These are phyloP conservation scores for Acer saccharum DNA, from an alignment of 345 rosid genomes.

Conservation along the genomic window DNA sequence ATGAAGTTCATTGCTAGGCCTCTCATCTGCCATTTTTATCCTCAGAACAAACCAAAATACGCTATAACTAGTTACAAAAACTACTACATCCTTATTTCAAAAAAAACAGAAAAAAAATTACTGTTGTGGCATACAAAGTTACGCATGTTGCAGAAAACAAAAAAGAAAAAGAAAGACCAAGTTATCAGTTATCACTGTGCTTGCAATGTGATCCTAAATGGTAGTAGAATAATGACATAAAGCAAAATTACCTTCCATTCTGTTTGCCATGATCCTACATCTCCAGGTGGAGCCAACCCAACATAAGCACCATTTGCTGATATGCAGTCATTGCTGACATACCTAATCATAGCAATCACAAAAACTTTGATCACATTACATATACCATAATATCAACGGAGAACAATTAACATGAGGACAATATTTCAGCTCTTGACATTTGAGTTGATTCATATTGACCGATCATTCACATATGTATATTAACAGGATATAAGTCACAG, in stretches of 20 bases:
- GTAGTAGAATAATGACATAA: not conserved
- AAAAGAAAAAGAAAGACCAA: not conserved
- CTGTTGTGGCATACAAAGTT: not conserved
- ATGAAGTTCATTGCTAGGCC: not conserved
- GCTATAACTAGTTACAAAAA: conserved; percentile 5
- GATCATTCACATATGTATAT: not conserved
- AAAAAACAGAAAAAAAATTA: not conserved
- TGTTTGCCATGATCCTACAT: conserved; percentile 69
- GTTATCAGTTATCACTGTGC: not conserved
- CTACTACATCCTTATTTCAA: not conserved
- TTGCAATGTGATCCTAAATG: not conserved
- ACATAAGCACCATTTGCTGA: conserved; percentile 52
- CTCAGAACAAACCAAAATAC: not conserved
- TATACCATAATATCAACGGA: not conserved
- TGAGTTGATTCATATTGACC: not conserved
- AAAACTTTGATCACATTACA: conserved; percentile 9
- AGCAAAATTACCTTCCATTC: conserved; percentile 54
- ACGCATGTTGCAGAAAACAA: not conserved
- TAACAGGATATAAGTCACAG: not conserved
- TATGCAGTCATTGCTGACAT: conserved; percentile 39
- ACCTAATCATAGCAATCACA: conserved; percentile 41
- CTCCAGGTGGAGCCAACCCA: conserved; percentile 67
- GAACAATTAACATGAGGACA: conserved; percentile 6
- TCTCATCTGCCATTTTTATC: not conserved
- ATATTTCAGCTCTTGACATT: not conserved